A percentile compares a stretch with the other conserved stretches of the same genome.
Conservation (phyloP, 164 flowering plant genomes). For the Berberis thunbergii region DNA sequence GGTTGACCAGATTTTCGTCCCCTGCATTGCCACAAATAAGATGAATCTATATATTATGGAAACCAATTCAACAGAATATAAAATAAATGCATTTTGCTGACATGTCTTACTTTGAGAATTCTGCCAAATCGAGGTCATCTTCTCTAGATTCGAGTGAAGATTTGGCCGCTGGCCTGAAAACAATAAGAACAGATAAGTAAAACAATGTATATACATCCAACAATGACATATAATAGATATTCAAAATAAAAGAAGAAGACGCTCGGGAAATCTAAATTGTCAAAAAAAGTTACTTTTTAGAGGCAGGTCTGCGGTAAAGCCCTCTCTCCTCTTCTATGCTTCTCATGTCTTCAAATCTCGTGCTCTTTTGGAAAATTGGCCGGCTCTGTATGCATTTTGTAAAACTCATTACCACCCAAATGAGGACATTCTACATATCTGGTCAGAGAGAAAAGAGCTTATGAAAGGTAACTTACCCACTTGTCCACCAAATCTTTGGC, state of each 20-base stretch:
- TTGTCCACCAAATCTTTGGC: slow-evolving; percentile 93
- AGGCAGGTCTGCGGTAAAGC: slow-evolving; percentile 51
- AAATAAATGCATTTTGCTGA: neutral
- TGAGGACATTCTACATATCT: too few relatives aligned
- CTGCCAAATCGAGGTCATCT: slow-evolving; percentile 77
- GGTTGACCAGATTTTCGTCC: slow-evolving; percentile 61
- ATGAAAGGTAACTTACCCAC: slow-evolving; percentile 53
- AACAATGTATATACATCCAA: neutral
- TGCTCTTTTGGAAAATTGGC: slow-evolving; percentile 94
- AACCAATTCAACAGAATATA: too few relatives aligned
- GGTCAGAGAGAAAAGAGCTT: too few relatives aligned
- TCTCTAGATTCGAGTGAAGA: slow-evolving; percentile 54
- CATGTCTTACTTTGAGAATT: slow-evolving; percentile 52
- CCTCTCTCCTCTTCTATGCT: slow-evolving; percentile 62
- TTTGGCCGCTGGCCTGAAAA: slow-evolving; percentile 42
- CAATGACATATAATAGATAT: neutral
- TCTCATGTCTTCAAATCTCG: slow-evolving; percentile 94
- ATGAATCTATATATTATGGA: neutral
- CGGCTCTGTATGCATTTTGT: slow-evolving; percentile 60
- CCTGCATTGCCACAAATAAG: slow-evolving; percentile 27
- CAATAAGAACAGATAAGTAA: neutral
- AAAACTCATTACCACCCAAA: too few relatives aligned
- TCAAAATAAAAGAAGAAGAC: neutral
- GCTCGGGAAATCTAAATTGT: neutral
- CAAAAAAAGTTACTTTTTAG: slow-evolving; percentile 44